Evolutionary conservation across 1,139 yeast species (phyloP).

Genomic region (Komagataea norvegica): DNA sequence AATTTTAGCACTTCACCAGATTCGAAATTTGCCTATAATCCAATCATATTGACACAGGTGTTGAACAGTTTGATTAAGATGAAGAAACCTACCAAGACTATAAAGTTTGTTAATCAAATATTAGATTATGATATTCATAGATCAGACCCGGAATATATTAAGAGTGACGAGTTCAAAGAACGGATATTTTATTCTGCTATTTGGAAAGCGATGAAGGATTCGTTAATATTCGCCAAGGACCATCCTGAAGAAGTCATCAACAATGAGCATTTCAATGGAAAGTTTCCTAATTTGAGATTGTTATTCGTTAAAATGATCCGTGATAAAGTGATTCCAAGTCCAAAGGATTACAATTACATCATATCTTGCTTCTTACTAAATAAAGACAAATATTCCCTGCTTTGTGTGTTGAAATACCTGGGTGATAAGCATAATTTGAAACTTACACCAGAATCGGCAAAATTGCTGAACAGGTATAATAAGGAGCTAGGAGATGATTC

Average conservation of each 20-base stretch:
- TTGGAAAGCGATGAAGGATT: constrained; percentile 19
- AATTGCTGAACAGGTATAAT: constrained; percentile 2
- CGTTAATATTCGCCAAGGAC: background rate
- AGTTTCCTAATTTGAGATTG: constrained; percentile 18
- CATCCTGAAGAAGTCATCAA: background rate
- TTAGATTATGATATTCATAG: constrained; percentile 18
- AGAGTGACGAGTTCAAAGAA: background rate
- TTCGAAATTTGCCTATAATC: constrained; percentile 13
- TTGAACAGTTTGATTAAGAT: constrained; percentile 13
- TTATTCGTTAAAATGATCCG: constrained; percentile 24
- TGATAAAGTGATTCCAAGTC: constrained; percentile 20
- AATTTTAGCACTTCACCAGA: constrained; percentile 8
- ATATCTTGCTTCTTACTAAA: constrained; percentile 10
- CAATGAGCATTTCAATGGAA: too few relatives aligned
- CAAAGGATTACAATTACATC: constrained; percentile 18
- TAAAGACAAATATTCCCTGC: constrained; percentile 5
- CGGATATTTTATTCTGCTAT: constrained; percentile 19
- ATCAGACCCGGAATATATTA: constrained; percentile 7
- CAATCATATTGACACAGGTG: constrained; percentile 19
- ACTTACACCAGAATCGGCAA: constrained; percentile 3
- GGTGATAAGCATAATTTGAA: constrained; percentile 10
- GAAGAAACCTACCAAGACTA: constrained; percentile 5
- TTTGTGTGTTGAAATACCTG: constrained; percentile 14
- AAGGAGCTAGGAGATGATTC: background rate
- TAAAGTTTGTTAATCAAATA: constrained; percentile 12